phyloP scores from a whole-genome alignment of 371 early-diverging fungal species.

The Mortierella polycephala region DNA sequence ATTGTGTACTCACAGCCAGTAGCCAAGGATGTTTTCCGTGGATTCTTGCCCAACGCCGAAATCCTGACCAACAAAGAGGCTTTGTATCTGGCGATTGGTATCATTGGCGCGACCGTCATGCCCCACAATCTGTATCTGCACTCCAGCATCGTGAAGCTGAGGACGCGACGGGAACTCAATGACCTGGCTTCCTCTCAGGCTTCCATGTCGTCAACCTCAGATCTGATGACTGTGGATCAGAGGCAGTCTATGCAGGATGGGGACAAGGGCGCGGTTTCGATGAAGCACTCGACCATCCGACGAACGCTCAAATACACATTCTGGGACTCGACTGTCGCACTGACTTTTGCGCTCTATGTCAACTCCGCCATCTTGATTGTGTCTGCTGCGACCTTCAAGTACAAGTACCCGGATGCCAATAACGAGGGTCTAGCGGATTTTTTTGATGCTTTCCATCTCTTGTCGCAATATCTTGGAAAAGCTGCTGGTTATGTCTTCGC shows the following conservation, averaged over 20 bases:
- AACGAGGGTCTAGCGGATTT: conserved; percentile 66
- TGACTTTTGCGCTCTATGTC: conserved; percentile 80
- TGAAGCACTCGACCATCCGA: conserved; percentile 53
- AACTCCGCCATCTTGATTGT: conserved; percentile 85
- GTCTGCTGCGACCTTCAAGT: conserved; percentile 81
- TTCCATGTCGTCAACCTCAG: conserved; percentile 46
- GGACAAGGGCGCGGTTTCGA: conserved; percentile 29
- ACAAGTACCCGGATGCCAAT: conserved; percentile 52
- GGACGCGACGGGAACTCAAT: conserved; percentile 53
- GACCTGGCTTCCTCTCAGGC: conserved; percentile 33
- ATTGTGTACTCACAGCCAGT: conserved; percentile 69
- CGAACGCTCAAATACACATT: conserved; percentile 57
- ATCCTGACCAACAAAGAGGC: conserved; percentile 70
- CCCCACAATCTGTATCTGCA: conserved; percentile 84
- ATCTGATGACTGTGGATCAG: conserved; percentile 37
- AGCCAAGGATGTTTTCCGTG: conserved; percentile 70
- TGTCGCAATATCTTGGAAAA: conserved; percentile 69
- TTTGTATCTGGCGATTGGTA: conserved; percentile 82
- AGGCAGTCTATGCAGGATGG: conserved; percentile 29
- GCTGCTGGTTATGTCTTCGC: conserved; percentile 82
- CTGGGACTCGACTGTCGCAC: conserved; percentile 74
- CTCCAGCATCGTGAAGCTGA: conserved; percentile 73
- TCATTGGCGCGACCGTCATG: conserved; percentile 85
- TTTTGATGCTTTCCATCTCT: conserved; percentile 71
- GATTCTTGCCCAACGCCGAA: conserved; percentile 72